Conservation (phyloP, 805 yeast genomes). For the Candida ipomoeae region DNA sequence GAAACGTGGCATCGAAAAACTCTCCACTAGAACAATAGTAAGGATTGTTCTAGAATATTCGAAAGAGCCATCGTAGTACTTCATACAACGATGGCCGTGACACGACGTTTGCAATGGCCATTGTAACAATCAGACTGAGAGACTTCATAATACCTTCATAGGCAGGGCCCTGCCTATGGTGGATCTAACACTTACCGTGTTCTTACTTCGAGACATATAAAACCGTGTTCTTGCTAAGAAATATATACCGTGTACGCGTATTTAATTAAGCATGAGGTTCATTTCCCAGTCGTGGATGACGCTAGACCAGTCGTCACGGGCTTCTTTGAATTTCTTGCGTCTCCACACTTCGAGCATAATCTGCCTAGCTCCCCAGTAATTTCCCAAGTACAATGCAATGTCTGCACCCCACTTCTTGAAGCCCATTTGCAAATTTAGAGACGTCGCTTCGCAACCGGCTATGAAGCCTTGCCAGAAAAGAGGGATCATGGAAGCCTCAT, state of each 20-base stretch:
- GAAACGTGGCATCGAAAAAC: no score
- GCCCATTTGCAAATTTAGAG: conserved; percentile 53
- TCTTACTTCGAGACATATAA: no score
- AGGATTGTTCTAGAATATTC: no score
- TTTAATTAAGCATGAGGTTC: conserved; percentile 64
- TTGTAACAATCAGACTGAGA: no score
- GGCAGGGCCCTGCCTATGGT: no score
- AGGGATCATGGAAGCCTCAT: conserved; percentile 63
- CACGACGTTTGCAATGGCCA: no score
- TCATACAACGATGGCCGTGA: no score
- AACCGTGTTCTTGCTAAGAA: no score
- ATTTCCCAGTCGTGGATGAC: conserved; percentile 82
- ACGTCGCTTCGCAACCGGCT: conserved; percentile 76
- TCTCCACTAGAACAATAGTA: no score
- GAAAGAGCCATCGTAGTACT: no score
- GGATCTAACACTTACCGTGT: no score
- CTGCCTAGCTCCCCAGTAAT: conserved; percentile 83
- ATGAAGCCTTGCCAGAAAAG: conserved; percentile 87
- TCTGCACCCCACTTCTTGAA: conserved; percentile 73
- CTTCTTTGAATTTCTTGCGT: conserved; percentile 56
- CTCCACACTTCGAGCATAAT: conserved; percentile 86
- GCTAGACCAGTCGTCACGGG: conserved; percentile 69
- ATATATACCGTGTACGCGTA: background rate
- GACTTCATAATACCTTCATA: no score
- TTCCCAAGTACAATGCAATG: conserved; percentile 53